phyloP scores from a whole-genome alignment of 495 filamentous ascomycete genomes.

The Melanomma pulvis-pyrius region DNA sequence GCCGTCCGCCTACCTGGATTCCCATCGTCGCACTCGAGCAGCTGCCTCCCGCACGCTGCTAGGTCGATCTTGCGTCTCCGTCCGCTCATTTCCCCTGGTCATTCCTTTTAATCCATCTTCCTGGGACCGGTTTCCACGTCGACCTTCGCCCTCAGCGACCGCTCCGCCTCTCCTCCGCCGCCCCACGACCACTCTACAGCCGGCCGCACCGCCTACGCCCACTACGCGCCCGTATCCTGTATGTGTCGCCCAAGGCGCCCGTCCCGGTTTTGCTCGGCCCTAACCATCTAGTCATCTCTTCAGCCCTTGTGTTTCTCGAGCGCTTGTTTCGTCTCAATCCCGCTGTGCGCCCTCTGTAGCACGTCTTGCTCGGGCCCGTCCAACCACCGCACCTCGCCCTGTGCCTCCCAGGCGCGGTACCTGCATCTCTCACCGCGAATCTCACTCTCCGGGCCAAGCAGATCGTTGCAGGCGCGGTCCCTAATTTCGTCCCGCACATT shows the following conservation, averaged over 20 bases:
- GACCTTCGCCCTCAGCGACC: slow-evolving; percentile 9
- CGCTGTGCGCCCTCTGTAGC: slow-evolving; percentile 31
- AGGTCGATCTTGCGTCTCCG: slow-evolving; percentile 27
- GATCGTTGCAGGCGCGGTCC: slow-evolving; percentile 26
- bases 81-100: slow-evolving; percentile 39
- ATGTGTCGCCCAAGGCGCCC: too few relatives aligned
- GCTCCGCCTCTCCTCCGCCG: neutral
- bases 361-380: slow-evolving; percentile 20
- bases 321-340: slow-evolving; percentile 39
- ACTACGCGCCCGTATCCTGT: slow-evolving; percentile 10
- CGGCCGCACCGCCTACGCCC: neutral
- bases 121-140: slow-evolving; percentile 32
- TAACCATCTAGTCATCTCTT: slow-evolving; percentile 33
- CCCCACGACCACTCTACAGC: neutral
- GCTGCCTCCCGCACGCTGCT: slow-evolving; percentile 23
- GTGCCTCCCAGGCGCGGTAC: slow-evolving; percentile 20
- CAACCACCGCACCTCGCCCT: slow-evolving; percentile 19
- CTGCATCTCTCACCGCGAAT: slow-evolving; percentile 23
- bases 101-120: slow-evolving; percentile 41
- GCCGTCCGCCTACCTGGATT: slow-evolving; percentile 11
- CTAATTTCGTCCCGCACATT: slow-evolving; percentile 33
- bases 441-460: slow-evolving; percentile 16
- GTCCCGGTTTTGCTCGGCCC: neutral
- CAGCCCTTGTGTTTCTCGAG: slow-evolving; percentile 32
- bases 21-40: slow-evolving; percentile 33